These are phyloP conservation scores for Filosporella fistucella DNA, from an alignment of 495 filamentous ascomycete genomes.

Conservation along the genomic window DNA sequence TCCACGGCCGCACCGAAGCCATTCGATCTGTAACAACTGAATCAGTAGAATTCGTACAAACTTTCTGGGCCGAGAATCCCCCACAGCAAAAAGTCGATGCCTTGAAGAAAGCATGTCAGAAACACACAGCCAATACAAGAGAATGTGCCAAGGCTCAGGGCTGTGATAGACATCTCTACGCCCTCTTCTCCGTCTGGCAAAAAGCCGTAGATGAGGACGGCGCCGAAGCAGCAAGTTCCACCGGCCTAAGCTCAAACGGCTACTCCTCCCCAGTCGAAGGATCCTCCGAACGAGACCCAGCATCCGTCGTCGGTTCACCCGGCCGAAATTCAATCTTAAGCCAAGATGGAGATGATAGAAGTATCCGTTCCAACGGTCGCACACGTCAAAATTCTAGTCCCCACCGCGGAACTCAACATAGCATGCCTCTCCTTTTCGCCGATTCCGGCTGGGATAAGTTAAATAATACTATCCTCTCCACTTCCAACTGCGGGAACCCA, in stretches of 20 bases:
- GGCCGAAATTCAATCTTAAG: conserved; percentile 40
- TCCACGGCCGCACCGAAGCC: conserved; percentile 93
- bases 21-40: conserved; percentile 82
- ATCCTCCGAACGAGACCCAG: conserved; percentile 38
- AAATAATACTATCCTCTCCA: conserved; percentile 91
- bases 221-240: conserved; percentile 44
- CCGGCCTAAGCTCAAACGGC: conserved; percentile 56
- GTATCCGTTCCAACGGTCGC: conserved; percentile 24
- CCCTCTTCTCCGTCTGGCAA: conserved; percentile 94
- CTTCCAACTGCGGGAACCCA: conserved; percentile 98
- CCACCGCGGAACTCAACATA: conserved; percentile 24
- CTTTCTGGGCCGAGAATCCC: conserved; percentile 92
- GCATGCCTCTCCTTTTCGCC: conserved; percentile 53
- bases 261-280: conserved; percentile 47
- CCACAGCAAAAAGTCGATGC: conserved; percentile 78
- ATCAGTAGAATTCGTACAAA: conserved; percentile 78
- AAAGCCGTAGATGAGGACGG: conserved; percentile 73
- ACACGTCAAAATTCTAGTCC: conserved; percentile 20
- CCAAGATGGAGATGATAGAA: conserved; percentile 19
- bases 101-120: conserved; percentile 75
- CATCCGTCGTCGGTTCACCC: conserved; percentile 48
- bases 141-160: conserved; percentile 89
- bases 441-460: conserved; percentile 91
- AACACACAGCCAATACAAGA: conserved; percentile 74
- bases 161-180: conserved; percentile 92